Evolutionary conservation across 2,329 filamentous ascomycete species (phyloP).

Genomic region (Colletotrichum truncatum): DNA sequence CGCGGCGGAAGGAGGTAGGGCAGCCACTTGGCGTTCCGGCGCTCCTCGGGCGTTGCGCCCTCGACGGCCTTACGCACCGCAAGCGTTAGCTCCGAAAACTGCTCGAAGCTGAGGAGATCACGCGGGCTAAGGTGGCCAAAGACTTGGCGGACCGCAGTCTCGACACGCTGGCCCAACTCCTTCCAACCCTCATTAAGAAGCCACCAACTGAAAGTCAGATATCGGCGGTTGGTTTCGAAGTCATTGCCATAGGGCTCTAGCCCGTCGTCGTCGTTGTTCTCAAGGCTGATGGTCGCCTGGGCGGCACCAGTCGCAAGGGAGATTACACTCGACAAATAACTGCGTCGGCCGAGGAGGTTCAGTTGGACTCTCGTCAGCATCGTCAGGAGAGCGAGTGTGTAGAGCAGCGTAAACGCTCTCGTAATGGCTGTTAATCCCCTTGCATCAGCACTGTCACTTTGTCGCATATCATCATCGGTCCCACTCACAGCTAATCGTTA

Average conservation of each 20-base stretch:
- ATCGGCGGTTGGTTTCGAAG: slow-evolving; percentile 94
- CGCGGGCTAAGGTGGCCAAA: slow-evolving; percentile 91
- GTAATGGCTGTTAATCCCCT: slow-evolving; percentile 79
- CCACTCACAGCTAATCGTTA: slow-evolving; percentile 89
- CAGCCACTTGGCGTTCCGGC: slow-evolving; percentile 73
- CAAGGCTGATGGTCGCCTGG: slow-evolving; percentile 83
- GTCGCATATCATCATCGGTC: neutral
- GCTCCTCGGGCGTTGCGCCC: slow-evolving; percentile 59
- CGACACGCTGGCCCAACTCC: slow-evolving; percentile 82
- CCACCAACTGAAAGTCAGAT: slow-evolving; percentile 98
- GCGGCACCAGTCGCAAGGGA: slow-evolving; percentile 82
- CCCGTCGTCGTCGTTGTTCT: slow-evolving; percentile 93
- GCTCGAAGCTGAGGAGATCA: slow-evolving; percentile 85
- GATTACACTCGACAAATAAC: slow-evolving; percentile 95
- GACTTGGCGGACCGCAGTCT: slow-evolving; percentile 85
- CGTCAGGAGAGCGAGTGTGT: slow-evolving; percentile 87
- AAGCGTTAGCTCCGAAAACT: slow-evolving; percentile 81
- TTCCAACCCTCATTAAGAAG: slow-evolving; percentile 90
- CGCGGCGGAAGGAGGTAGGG: slow-evolving; percentile 82
- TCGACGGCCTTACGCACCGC: slow-evolving; percentile 88
- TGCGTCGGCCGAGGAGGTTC: slow-evolving; percentile 93
- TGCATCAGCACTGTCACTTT: slow-evolving; percentile 6
- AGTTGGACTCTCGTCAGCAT: slow-evolving; percentile 95
- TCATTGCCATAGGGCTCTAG: slow-evolving; percentile 87
- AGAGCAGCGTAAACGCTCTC: slow-evolving; percentile 88